Conservation (phyloP, 495 filamentous ascomycete genomes). For the Penicillium cataractarum region DNA sequence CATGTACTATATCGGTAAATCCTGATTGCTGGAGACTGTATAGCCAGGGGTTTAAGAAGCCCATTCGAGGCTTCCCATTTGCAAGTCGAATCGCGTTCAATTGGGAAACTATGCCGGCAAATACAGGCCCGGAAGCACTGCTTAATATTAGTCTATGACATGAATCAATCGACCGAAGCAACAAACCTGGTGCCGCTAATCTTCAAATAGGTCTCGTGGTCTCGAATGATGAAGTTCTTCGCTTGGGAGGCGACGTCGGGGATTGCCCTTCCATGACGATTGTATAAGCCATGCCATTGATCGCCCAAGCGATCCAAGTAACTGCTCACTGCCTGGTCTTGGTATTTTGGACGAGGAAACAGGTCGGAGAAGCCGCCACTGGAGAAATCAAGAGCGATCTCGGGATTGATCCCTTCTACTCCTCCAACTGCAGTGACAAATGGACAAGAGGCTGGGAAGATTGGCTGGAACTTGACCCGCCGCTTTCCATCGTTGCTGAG, state of each 20-base stretch:
- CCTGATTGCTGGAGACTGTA: slow-evolving; percentile 52
- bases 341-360: slow-evolving; percentile 68
- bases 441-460: slow-evolving; percentile 78
- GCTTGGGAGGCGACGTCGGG: slow-evolving; percentile 71
- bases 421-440: slow-evolving; percentile 81
- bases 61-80: slow-evolving; percentile 51
- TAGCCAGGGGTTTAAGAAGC: slow-evolving; percentile 69
- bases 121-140: slow-evolving; percentile 56
- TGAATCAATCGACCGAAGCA: neutral
- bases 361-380: slow-evolving; percentile 73
- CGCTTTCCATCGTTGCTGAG: slow-evolving; percentile 67
- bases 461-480: slow-evolving; percentile 62
- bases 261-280: slow-evolving; percentile 65
- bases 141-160: neutral
- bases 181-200: slow-evolving; percentile 51
- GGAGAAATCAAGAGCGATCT: slow-evolving; percentile 60
- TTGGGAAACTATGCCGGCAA: slow-evolving; percentile 57
- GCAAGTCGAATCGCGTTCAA: slow-evolving; percentile 61
- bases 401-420: slow-evolving; percentile 56
- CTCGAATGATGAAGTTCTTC: slow-evolving; percentile 41
- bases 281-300: slow-evolving; percentile 54
- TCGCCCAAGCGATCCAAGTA: slow-evolving; percentile 54
- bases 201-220: slow-evolving; percentile 38
- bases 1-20: slow-evolving; percentile 61
- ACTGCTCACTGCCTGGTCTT: slow-evolving; percentile 55